Conservation (phyloP, 164 flowering plant species). For the Kalanchoe fedtschenkoi region DNA sequence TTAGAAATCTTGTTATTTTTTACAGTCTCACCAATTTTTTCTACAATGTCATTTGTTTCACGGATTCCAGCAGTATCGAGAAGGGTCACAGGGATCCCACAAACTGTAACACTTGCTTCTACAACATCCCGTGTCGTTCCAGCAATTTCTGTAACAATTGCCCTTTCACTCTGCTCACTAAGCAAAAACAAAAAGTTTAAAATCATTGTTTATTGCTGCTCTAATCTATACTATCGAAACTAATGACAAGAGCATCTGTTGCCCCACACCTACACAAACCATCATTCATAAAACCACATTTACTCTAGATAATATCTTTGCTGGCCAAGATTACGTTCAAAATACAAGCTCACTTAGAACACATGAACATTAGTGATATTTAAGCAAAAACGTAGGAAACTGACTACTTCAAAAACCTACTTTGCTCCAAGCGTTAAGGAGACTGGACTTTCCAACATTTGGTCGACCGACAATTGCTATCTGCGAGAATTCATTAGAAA, state of each 20-base stretch:
- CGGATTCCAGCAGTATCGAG: conserved; percentile 98
- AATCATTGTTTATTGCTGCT: conserved; percentile 7
- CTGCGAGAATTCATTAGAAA: conserved; percentile 26
- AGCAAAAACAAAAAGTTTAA: conserved; percentile 20
- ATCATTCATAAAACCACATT: not conserved
- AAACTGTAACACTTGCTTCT: conserved; percentile 68
- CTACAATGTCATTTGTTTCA: conserved; percentile 79
- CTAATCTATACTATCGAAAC: not conserved
- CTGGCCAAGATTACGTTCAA: not conserved
- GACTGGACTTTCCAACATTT: conserved; percentile 98
- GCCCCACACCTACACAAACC: not conserved
- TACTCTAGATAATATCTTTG: not conserved
- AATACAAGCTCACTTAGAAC: not conserved
- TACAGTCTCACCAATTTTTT: conserved; percentile 65
- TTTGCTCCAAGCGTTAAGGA: conserved; percentile 98
- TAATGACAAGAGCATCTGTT: not conserved
- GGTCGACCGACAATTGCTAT: conserved; percentile 97
- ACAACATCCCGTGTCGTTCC: conserved; percentile 96
- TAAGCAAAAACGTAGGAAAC: conserved; percentile 5
- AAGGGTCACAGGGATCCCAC: conserved; percentile 82
- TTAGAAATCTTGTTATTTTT: not conserved
- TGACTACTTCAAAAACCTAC: conserved; percentile 40
- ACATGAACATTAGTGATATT: not conserved
- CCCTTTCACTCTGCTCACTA: conserved; percentile 98
- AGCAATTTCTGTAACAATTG: conserved; percentile 92